phyloP scores from a whole-genome alignment of 805 yeast genomes.

The fission yeast (Schizosaccharomyces pombe) region ASM294v3 CU329670.1:3353501-3354000 shows the following conservation, averaged over 20 bases:
- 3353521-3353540: background rate
- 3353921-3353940: conserved; percentile 17
- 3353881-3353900: conserved; percentile 21
- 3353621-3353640: background rate
- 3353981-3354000: conserved; percentile 21
- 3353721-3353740: background rate
- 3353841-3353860: conserved; percentile 14
- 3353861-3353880: conserved; percentile 21
- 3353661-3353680: background rate
- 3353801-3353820: conserved; percentile 15
- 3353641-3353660: background rate
- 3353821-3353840: conserved; percentile 19
- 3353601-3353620: background rate
- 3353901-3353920: conserved; percentile 22
- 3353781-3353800: conserved; percentile 5
- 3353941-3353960: conserved; percentile 19
- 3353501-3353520: background rate
- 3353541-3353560: background rate
- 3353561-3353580: background rate
- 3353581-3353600: background rate
- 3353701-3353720: background rate
- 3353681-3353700: background rate
- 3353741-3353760: background rate
- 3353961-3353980: conserved; percentile 20
- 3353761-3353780: background rate